Conservation (phyloP, 2,329 filamentous ascomycete genomes). For the Pseudohalonectria lignicola region DNA sequence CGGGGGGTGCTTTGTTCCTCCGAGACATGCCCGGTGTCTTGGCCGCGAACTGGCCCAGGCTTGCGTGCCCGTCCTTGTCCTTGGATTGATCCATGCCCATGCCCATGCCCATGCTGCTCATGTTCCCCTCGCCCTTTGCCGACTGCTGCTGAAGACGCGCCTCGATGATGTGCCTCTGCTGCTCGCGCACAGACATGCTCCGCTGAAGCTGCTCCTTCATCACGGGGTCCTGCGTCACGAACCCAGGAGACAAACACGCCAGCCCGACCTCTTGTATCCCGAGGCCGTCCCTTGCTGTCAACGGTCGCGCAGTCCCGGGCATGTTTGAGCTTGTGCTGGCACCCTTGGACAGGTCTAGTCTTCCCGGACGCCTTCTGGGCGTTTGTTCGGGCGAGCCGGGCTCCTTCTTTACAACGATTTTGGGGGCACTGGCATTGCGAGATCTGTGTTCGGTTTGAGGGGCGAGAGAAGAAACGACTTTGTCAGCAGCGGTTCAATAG, state of each 20-base stretch:
- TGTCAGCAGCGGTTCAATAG: conserved; percentile 1
- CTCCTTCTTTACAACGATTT: conserved; percentile 95
- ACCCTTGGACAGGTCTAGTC: conserved; percentile 66
- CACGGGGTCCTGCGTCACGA: conserved; percentile 89
- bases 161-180: conserved; percentile 92
- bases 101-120: conserved; percentile 20
- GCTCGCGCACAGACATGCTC: conserved; percentile 85
- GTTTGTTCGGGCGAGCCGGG: conserved; percentile 75
- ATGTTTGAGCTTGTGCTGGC: conserved; percentile 36
- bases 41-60: conserved; percentile 36
- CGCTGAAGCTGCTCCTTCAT: conserved; percentile 94
- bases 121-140: conserved; percentile 60
- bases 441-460: too few relatives aligned
- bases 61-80: conserved; percentile 36
- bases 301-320: conserved; percentile 55
- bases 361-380: conserved; percentile 64
- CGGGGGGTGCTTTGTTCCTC: conserved; percentile 73
- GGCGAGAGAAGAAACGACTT: conserved; percentile 3
- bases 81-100: conserved; percentile 42
- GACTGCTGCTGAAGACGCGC: conserved; percentile 79
- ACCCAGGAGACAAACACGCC: conserved; percentile 89
- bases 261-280: conserved; percentile 88
- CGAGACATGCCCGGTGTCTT: conserved; percentile 67
- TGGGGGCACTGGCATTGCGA: conserved; percentile 49
- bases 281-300: conserved; percentile 69